Percentiles rank a stretch among this genome's conserved stretches.
Evolutionary conservation across 2,329 filamentous ascomycete genomes (phyloP).

Genomic region (Trichophyton benhamiae): DNA sequence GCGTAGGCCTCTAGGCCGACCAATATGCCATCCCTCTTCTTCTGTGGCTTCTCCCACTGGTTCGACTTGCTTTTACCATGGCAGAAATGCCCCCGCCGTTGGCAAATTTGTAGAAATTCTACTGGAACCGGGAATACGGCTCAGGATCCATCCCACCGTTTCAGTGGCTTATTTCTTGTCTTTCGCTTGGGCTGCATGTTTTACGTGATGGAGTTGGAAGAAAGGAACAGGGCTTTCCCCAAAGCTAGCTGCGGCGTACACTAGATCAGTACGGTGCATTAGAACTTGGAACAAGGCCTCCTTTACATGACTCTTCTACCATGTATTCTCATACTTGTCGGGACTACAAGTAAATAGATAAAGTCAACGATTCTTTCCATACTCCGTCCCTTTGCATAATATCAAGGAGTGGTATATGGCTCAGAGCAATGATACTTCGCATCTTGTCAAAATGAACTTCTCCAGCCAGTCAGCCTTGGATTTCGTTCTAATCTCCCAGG

Average conservation of each 20-base stretch:
- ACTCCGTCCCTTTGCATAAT: neutral
- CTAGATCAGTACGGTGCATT: neutral
- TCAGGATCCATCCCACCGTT: neutral
- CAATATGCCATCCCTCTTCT: neutral
- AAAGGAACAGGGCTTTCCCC: neutral
- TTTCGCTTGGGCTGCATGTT: neutral
- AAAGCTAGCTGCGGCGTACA: neutral
- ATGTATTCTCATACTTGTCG: neutral
- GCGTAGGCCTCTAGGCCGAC: neutral
- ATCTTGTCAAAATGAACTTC: neutral
- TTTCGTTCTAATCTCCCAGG: neutral
- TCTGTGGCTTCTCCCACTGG: neutral
- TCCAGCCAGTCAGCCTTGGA: neutral
- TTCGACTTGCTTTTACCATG: neutral
- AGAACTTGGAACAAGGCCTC: neutral
- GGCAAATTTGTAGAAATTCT: neutral
- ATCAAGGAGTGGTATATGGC: neutral
- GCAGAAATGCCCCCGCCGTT: neutral
- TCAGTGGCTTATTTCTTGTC: neutral
- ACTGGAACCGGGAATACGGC: constrained; percentile 2
- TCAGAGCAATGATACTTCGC: neutral
- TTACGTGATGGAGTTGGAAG: neutral
- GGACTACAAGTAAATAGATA: neutral
- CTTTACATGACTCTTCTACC: neutral
- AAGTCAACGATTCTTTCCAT: neutral